Evolutionary conservation across 78 protist genomes (phyloP), one percentile per base, ranked within the genome.

Genomic region (Capsaspora owczarzaki): DNA sequence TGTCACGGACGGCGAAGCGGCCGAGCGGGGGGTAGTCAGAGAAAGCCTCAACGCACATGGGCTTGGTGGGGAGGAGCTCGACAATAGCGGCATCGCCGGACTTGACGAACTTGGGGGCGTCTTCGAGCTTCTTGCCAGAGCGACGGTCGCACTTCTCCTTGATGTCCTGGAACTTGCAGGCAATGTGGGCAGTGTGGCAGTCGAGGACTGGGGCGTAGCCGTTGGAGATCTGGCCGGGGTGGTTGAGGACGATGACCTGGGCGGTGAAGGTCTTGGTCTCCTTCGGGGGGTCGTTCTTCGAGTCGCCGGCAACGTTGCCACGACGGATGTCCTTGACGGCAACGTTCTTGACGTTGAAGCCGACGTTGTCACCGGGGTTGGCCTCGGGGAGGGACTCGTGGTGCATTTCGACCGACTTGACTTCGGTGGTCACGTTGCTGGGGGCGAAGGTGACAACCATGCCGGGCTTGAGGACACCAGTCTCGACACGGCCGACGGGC

Each of bases 331-430:
- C 97, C 88, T 93, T 92, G 88, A 91, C 94, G 79, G 95, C 72
- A 16, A 97, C 84, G 78, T 70, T 76, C 93, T 97, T 95, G 88
- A 97, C 91, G 92, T 95, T 95, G 93, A 97, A 93, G 63, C 99
- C 99, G 51, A 97, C 93, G 92, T 94, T 95, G 94, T 96, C 97
- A 37, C 98, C 98, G 78, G 98, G 94, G 43, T 49, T 41, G 80
- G 97, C 98, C 81, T 87, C 88, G 51, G 74, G 68, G 68, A 94
- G 81, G 49, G 78, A 76, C 79, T 87, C 90, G 93, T 97, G 99
- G 87, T 97, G 99, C 99, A 97, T 97, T 85, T 97, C 99, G 72
- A 97, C 95, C 40, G 98, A 93, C 85, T 93, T 94, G 90, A 86
- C 91, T 70, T 97, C 96, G 74, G 96, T 88, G 75, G 89, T 68